Evolutionary conservation across 441 rosid species (phyloP).

Genomic region (Manihot esculenta): DNA sequence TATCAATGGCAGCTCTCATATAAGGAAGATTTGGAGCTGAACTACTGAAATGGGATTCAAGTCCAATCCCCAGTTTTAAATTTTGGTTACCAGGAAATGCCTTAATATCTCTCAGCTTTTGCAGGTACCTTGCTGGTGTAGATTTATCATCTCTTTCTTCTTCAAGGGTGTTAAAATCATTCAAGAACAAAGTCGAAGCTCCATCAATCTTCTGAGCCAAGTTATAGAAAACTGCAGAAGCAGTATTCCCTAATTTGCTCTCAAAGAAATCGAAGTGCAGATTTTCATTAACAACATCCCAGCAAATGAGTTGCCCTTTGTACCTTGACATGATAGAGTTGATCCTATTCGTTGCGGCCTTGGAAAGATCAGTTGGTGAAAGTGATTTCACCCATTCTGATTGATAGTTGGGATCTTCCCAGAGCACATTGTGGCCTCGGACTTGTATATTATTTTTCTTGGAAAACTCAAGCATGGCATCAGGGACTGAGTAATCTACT

Average conservation of each 20-base stretch:
- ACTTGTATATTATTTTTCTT: slow-evolving; percentile 40
- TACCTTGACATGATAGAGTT: slow-evolving; percentile 51
- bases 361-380: slow-evolving; percentile 23
- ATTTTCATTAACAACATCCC: slow-evolving; percentile 88
- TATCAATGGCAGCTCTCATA: slow-evolving; percentile 66
- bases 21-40: slow-evolving; percentile 50
- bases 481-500: slow-evolving; percentile 57
- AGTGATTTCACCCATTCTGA: slow-evolving; percentile 50
- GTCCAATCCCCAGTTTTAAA: slow-evolving; percentile 51
- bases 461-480: slow-evolving; percentile 56
- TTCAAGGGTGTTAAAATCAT: slow-evolving; percentile 77
- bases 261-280: slow-evolving; percentile 59
- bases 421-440: slow-evolving; percentile 76
- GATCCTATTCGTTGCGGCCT: slow-evolving; percentile 42
- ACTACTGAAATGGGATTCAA: slow-evolving; percentile 57
- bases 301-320: slow-evolving; percentile 47
- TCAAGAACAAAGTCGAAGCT: slow-evolving; percentile 46
- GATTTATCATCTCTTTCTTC: slow-evolving; percentile 39
- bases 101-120: slow-evolving; percentile 46
- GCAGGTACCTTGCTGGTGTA: slow-evolving; percentile 44
- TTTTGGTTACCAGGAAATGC: slow-evolving; percentile 27
- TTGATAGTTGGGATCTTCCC: slow-evolving; percentile 63
- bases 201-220: slow-evolving; percentile 36
- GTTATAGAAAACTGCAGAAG: slow-evolving; percentile 37
- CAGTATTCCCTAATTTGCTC: slow-evolving; percentile 48